Evolutionary conservation across 2,329 filamentous ascomycete genomes (phyloP), one percentile per base, ranked within the genome.

Genomic region (Diaporthe citriasiana): DNA sequence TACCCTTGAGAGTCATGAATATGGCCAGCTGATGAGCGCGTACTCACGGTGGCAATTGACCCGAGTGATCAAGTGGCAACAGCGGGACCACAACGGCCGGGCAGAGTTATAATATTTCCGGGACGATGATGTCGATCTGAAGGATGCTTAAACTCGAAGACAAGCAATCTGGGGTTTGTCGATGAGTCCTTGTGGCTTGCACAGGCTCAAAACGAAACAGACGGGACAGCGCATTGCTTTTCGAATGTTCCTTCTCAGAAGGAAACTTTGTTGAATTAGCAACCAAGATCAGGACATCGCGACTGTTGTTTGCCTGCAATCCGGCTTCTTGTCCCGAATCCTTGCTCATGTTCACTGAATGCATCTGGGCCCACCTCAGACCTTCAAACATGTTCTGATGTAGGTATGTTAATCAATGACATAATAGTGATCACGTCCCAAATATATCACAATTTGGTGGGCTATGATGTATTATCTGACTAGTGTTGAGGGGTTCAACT

Each of bases 1-100:
- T 66, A 33, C 45, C 30, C 33, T 51, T 27, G 42, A 66, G 60
- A 66, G 63, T 66, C 63, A 66, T 66, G 60, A 35, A 27, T 22
- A 19, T 27, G 15, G 59, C 22, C 33, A 51, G 47, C 22, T 66
- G 30, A 38, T 27, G 13, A 35, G 42, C 42, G 42, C 22, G 10
- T n/a, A 22, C 12, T 25, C 30, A 51, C 60, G 60, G 60, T 66
- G 42, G 42, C 30, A 51, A 30, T 51, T 66, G 30, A 66, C 60
- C 60, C 45, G 60, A 66, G 17, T 50, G 45, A 50, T 25, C 45
- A 51, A 38, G 42, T 38, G 27, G 42, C 42, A 38, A 50, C 30
- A 9, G 30, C 60, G 27, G 60, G 59, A 45, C 40, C 19, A 8
- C 27, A 35, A 15, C 30, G 25, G 30, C 42, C 30, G 30, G 27